Conservation (phyloP, 805 yeast species). For the Yamadazyma sp. region DNA sequence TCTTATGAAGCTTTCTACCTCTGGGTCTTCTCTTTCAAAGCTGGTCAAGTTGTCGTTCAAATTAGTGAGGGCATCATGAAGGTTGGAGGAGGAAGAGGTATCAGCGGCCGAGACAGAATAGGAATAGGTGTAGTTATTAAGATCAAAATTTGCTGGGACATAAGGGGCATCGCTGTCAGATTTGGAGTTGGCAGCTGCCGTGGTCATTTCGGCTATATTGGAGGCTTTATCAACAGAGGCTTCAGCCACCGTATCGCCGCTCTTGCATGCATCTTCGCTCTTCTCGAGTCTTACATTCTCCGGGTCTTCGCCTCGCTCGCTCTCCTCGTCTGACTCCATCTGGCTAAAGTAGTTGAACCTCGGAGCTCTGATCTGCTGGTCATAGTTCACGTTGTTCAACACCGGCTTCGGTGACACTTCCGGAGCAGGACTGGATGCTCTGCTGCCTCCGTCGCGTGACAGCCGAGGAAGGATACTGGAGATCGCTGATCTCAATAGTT, state of each 20-base stretch:
- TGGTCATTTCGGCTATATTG: not conserved
- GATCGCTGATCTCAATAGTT: constrained; percentile 23
- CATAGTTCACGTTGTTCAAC: constrained; percentile 38
- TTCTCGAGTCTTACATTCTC: too few relatives aligned
- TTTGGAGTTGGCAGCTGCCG: not conserved
- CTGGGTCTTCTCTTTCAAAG: constrained; percentile 16
- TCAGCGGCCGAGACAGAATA: constrained; percentile 9
- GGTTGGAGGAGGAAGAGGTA: constrained; percentile 7
- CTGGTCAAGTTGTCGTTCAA: constrained; percentile 23
- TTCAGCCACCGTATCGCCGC: too few relatives aligned
- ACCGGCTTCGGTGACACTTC: not conserved
- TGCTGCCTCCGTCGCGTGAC: not conserved
- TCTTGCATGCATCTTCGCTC: too few relatives aligned
- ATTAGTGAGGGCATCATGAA: constrained; percentile 22
- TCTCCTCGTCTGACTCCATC: too few relatives aligned
- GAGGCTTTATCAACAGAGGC: too few relatives aligned
- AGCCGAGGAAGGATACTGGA: constrained; percentile 24
- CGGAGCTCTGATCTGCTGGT: constrained; percentile 57
- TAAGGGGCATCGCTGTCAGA: too few relatives aligned
- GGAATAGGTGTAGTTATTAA: constrained; percentile 20
- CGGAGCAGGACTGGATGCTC: not conserved
- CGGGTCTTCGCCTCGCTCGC: too few relatives aligned
- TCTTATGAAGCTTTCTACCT: constrained; percentile 11
- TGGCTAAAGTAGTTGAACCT: constrained; percentile 29
- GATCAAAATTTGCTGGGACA: constrained; percentile 48